phyloP scores from a whole-genome alignment of 345 rosid genomes.

The Trapa incisa region DNA sequence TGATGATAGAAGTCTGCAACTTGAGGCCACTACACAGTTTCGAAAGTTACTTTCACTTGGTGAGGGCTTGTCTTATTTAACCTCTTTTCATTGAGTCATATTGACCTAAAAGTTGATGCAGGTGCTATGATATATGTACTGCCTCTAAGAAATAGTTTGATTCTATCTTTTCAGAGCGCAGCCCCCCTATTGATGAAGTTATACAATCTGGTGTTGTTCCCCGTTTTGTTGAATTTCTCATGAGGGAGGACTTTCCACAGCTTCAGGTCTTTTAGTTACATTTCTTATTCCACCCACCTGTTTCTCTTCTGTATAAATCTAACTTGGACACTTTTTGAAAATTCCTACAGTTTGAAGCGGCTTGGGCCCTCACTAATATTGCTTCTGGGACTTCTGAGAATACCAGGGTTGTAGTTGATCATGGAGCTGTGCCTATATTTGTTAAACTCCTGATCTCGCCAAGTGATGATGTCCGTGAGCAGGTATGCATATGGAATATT shows the following conservation, averaged over 20 bases:
- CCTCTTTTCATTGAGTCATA: not conserved
- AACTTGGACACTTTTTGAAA: constrained; percentile 2
- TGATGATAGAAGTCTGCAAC: constrained; percentile 45
- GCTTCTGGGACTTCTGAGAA: constrained; percentile 89
- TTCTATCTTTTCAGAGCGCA: constrained; percentile 35
- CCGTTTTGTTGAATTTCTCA: constrained; percentile 71
- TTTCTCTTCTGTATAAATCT: not conserved
- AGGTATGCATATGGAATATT: constrained; percentile 30
- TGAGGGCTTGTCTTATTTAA: constrained; percentile 6
- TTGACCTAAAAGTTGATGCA: not conserved
- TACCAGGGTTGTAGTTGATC: constrained; percentile 76
- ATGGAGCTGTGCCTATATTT: constrained; percentile 75
- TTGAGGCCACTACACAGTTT: constrained; percentile 76
- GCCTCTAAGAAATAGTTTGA: not conserved
- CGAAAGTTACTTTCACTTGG: constrained; percentile 74
- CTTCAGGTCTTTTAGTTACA: constrained; percentile 40
- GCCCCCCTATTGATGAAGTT: constrained; percentile 84
- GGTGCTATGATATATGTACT: not conserved
- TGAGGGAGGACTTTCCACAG: constrained; percentile 70
- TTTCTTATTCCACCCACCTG: not conserved
- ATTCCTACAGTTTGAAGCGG: constrained; percentile 58
- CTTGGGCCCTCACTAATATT: constrained; percentile 85
- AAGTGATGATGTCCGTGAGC: constrained; percentile 65
- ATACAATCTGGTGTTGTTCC: constrained; percentile 75
- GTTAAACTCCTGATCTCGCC: constrained; percentile 69